Base-by-base conservation (phyloP, 495 filamentous ascomycete species). In the Aspergillus coremiiformis region DNA sequence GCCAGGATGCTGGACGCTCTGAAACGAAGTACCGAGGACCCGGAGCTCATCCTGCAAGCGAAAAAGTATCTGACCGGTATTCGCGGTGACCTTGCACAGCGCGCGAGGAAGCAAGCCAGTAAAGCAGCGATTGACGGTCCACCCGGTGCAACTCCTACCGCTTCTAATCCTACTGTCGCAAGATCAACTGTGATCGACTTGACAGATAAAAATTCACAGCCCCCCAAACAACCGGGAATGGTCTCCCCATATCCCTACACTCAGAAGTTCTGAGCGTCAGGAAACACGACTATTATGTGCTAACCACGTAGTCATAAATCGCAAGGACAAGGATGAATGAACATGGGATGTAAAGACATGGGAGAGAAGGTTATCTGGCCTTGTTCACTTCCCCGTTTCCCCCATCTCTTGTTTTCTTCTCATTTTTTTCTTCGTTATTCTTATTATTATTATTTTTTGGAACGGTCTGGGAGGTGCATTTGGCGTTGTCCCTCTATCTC, bases 1-100 rank as follows among this genome's bases (percentile, higher is more conserved):
- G 58, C 64, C 20, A 59, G 65, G 4, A 85, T 90, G 83, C 50
- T 87, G 7, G 71, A 77, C 15, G 76, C 82, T 0, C 56, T 90
- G 11, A 76, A 76, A 51, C 47, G 69, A 17, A 84, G 79, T 51
- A 71, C 67, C 0, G 86, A 89, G 62, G 62, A 72, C 15, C 63
- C 58, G 11, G 67, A 78, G 37, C 57, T 81, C n/a, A 66, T 83
- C 7, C 66, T 69, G 4, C 41, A 58, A 7, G 84, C 84, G 1
- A 76, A 68, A 48, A 72, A 69, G 23, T 85, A 86, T 60, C 56
- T 86, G 11, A 55, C 60, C 5, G 81, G 80, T 10, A 65, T 84
- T 17, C 76, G 80, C 39, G 75, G 76, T 7, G 63, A 68, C 39
- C 55, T 82, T n/a, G 72, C 73, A 6, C 67, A 71, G 26, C 53